These are phyloP conservation scores for Cynanchum wilfordii DNA, from an alignment of 257 asterid genomes.

Conservation along the genomic window DNA sequence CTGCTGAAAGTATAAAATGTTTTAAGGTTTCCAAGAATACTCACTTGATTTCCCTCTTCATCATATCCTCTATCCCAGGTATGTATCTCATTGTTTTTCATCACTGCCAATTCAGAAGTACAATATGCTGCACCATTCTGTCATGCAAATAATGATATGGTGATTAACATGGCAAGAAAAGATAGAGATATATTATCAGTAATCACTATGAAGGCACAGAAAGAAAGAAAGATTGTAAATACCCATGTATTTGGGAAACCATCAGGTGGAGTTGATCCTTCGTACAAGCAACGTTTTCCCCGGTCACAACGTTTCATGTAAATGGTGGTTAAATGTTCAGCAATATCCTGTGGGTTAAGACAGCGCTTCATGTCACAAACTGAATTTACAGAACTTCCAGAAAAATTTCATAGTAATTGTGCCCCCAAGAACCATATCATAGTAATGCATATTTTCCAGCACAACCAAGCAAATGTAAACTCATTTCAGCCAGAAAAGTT, in stretches of 20 bases:
- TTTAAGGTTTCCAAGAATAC: slow-evolving; percentile 15
- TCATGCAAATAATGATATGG: slow-evolving; percentile 10
- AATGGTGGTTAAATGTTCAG: slow-evolving; percentile 91
- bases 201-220: background rate
- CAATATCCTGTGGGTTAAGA: slow-evolving; percentile 64
- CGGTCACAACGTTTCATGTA: slow-evolving; percentile 80
- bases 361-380: slow-evolving; percentile 5
- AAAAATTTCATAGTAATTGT: background rate
- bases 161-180: slow-evolving; percentile 4
- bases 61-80: slow-evolving; percentile 91
- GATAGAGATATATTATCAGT: background rate
- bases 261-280: slow-evolving; percentile 85
- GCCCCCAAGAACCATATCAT: background rate
- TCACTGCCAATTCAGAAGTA: slow-evolving; percentile 52
- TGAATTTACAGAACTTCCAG: background rate
- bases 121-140: slow-evolving; percentile 42
- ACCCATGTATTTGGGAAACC: slow-evolving; percentile 71
- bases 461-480: background rate
- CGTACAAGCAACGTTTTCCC: slow-evolving; percentile 87
- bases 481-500: background rate
- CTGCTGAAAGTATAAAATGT: background rate
- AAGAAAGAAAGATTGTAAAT: slow-evolving; percentile 7
- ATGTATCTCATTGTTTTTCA: slow-evolving; percentile 81
- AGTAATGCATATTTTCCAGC: background rate
- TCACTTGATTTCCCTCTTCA: slow-evolving; percentile 76